phyloP scores from a whole-genome alignment of 2,329 filamentous ascomycete genomes.

The Triangularia verruculosa region DNA sequence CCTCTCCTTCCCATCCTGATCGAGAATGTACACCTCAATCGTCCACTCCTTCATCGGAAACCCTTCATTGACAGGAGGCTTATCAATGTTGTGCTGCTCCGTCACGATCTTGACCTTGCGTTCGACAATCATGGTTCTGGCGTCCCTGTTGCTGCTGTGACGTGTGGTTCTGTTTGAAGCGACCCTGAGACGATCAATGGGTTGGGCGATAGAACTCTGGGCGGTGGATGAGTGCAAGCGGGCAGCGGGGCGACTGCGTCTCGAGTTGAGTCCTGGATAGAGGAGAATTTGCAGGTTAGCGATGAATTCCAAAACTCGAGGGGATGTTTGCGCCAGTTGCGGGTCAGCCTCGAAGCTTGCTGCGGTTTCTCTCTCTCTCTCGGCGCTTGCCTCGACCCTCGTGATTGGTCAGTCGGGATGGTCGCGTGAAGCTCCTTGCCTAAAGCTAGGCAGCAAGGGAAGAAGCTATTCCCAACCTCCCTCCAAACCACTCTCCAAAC shows the following conservation, averaged over 20 bases:
- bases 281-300: too few relatives aligned
- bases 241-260: too few relatives aligned
- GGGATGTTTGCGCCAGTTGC: too few relatives aligned
- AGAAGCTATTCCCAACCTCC: background rate
- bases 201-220: too few relatives aligned
- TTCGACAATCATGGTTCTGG: conserved; percentile 44
- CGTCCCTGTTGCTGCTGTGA: background rate
- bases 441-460: background rate
- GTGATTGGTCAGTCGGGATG: background rate
- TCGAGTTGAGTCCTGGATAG: too few relatives aligned
- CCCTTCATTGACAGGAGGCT: conserved; percentile 76
- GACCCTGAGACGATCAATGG: too few relatives aligned
- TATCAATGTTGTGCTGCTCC: conserved; percentile 83
- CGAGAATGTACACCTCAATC: conserved; percentile 78
- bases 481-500: background rate
- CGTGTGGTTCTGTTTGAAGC: background rate
- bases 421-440: background rate
- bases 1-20: conserved; percentile 81
- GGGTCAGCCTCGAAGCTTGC: background rate
- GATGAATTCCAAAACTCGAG: too few relatives aligned
- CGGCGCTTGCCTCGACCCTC: too few relatives aligned
- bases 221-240: too few relatives aligned
- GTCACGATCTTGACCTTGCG: conserved; percentile 90
- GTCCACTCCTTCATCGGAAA: conserved; percentile 94
- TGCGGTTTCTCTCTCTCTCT: background rate